phyloP scores from a whole-genome alignment of 345 rosid species.

The Sonneratia alba region DNA sequence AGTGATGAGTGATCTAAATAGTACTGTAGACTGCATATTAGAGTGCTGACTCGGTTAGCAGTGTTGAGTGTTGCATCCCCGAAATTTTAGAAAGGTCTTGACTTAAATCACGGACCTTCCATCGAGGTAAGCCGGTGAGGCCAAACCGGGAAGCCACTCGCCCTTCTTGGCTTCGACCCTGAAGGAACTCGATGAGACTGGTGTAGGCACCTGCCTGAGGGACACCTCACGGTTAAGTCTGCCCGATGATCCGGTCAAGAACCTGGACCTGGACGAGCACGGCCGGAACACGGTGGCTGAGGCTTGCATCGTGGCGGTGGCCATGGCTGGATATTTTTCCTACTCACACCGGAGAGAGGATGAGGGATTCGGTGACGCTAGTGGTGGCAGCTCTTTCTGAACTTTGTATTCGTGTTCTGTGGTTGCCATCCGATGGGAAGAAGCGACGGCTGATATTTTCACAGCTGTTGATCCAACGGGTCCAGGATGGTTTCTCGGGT shows the following conservation, averaged over 20 bases:
- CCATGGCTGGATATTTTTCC: constrained; percentile 28
- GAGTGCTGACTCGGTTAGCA: too few relatives aligned
- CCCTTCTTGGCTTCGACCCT: constrained; percentile 86
- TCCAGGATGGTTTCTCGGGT: constrained; percentile 5
- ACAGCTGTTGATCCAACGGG: constrained; percentile 3
- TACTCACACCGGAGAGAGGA: background rate
- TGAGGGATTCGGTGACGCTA: background rate
- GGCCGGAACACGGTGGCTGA: constrained; percentile 79
- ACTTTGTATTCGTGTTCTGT: too few relatives aligned
- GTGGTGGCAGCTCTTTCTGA: too few relatives aligned
- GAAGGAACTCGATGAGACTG: constrained; percentile 27
- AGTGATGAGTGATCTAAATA: too few relatives aligned
- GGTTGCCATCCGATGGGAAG: too few relatives aligned
- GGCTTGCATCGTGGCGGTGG: constrained; percentile 81
- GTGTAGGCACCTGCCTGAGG: constrained; percentile 26
- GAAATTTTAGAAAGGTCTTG: too few relatives aligned
- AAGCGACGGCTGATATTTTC: constrained; percentile 10
- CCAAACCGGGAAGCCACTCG: constrained; percentile 90
- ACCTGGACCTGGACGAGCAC: constrained; percentile 41
- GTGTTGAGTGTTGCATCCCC: too few relatives aligned
- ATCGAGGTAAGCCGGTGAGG: constrained; percentile 69
- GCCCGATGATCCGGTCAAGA: constrained; percentile 51
- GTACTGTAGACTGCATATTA: too few relatives aligned
- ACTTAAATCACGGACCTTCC: constrained; percentile 45
- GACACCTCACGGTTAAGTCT: constrained; percentile 39